phyloP scores from a whole-genome alignment of 208 protist species.

The Acanthamoeba lugdunensis region DNA sequence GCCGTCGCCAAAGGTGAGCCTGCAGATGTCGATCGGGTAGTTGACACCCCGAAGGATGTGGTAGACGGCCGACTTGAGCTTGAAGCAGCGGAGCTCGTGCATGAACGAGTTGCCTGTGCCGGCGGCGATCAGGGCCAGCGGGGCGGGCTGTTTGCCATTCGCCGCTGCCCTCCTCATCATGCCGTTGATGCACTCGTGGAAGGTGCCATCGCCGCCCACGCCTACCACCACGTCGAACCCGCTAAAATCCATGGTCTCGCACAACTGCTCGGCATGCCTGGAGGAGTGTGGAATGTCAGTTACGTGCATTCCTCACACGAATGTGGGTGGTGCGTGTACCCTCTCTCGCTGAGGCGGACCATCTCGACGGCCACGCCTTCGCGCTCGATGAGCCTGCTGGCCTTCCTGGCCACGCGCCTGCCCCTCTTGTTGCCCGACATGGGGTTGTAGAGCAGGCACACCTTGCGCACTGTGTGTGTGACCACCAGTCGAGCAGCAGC shows the following conservation, averaged over 20 bases:
- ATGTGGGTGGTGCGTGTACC: not conserved
- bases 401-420: slow-evolving; percentile 1
- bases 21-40: slow-evolving; percentile 31
- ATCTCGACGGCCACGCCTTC: slow-evolving; percentile 22
- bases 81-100: slow-evolving; percentile 13
- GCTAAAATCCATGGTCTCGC: slow-evolving; percentile 17
- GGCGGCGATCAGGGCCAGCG: slow-evolving; percentile 28
- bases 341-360: slow-evolving; percentile 15
- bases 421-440: slow-evolving; percentile 67
- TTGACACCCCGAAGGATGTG: slow-evolving; percentile 23
- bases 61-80: slow-evolving; percentile 10
- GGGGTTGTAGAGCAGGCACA: slow-evolving; percentile 61
- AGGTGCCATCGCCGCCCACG: slow-evolving; percentile 64
- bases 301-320: not conserved
- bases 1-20: slow-evolving; percentile 64
- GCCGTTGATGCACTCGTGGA: slow-evolving; percentile 65
- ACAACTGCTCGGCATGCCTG: slow-evolving; percentile 51
- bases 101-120: slow-evolving; percentile 65
- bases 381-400: not conserved
- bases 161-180: slow-evolving; percentile 25
- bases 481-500: not conserved
- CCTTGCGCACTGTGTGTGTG: slow-evolving; percentile 40
- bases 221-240: slow-evolving; percentile 19
- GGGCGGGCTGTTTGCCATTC: slow-evolving; percentile 7
- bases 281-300: not conserved